These are phyloP conservation scores for Chlorella variabilis DNA, from an alignment of 163 green algal species.

Conservation along the genomic window DNA sequence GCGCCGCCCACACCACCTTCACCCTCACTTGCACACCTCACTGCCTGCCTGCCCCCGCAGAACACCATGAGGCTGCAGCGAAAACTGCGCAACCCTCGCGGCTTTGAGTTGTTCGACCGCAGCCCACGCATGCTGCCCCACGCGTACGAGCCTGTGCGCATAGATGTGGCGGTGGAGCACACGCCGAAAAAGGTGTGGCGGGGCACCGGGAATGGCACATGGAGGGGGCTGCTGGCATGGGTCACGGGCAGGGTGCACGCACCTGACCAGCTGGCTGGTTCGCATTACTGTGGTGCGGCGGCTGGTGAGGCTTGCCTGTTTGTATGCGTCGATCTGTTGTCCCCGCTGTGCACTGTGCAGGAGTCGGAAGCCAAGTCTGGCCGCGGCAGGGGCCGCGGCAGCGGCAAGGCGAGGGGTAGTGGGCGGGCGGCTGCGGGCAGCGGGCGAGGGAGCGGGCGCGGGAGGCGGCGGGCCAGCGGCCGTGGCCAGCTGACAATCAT, in stretches of 20 bases:
- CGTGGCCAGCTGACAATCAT: background rate
- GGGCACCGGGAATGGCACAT: background rate
- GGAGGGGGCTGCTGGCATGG: background rate
- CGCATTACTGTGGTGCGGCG: background rate
- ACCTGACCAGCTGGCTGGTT: no score
- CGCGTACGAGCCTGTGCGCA: constrained; percentile 50
- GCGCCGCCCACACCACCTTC: no score
- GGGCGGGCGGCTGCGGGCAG: background rate
- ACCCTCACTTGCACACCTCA: no score
- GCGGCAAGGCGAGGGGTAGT: background rate
- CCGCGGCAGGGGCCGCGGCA: constrained; percentile 8
- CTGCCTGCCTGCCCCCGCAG: constrained; percentile 42
- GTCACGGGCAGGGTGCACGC: no score
- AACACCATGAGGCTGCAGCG: constrained; percentile 48
- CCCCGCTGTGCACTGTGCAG: no score
- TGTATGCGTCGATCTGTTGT: no score
- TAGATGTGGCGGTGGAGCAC: constrained; percentile 53
- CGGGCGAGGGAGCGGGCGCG: background rate
- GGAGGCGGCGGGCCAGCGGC: constrained; percentile 1
- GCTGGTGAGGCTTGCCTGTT: no score
- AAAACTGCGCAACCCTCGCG: constrained; percentile 49
- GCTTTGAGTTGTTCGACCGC: constrained; percentile 52
- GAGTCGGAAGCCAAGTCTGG: constrained; percentile 16
- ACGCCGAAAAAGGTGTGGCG: constrained; percentile 5
- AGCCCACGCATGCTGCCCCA: constrained; percentile 69